These are phyloP conservation scores for Saccharomyces hybrid DNA, from an alignment of 1,139 yeast species.

Conservation along the genomic window DNA sequence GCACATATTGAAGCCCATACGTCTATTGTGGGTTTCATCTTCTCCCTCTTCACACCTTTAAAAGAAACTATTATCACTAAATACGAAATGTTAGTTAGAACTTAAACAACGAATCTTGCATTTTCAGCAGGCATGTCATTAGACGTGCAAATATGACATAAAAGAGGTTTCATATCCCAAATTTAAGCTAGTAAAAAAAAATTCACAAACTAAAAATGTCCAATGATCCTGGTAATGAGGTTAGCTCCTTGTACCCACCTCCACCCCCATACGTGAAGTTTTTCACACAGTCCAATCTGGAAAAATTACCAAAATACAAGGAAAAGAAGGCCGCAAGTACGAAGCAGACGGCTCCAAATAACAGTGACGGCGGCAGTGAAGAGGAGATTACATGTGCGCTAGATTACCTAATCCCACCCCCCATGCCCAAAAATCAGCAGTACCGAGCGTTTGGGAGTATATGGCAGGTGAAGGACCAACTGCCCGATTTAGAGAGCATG, in stretches of 20 bases:
- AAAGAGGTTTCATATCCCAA: background rate
- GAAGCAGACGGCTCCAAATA: background rate
- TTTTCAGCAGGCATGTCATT: background rate
- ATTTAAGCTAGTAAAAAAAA: background rate
- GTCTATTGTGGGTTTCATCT: background rate
- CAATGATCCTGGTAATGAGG: conserved; percentile 27
- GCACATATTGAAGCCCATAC: background rate
- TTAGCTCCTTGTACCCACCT: conserved; percentile 71
- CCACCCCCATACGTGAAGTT: conserved; percentile 72
- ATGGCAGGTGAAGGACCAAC: conserved; percentile 65
- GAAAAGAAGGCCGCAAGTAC: conserved; percentile 6
- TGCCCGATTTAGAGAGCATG: conserved; percentile 58
- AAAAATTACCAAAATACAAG: conserved; percentile 32
- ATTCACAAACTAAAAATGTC: background rate
- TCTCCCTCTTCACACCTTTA: background rate
- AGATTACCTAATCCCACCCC: conserved; percentile 57
- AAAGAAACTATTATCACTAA: background rate
- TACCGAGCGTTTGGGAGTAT: conserved; percentile 76
- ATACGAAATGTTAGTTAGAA: background rate
- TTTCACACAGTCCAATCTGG: conserved; percentile 57
- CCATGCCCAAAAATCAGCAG: conserved; percentile 49
- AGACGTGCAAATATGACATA: background rate
- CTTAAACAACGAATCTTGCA: background rate
- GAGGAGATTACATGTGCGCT: conserved; percentile 31
- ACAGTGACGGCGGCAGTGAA: conserved; percentile 7